phyloP scores from a whole-genome alignment of 73 alveolate genomes.

The Breviolum minutum region DNA sequence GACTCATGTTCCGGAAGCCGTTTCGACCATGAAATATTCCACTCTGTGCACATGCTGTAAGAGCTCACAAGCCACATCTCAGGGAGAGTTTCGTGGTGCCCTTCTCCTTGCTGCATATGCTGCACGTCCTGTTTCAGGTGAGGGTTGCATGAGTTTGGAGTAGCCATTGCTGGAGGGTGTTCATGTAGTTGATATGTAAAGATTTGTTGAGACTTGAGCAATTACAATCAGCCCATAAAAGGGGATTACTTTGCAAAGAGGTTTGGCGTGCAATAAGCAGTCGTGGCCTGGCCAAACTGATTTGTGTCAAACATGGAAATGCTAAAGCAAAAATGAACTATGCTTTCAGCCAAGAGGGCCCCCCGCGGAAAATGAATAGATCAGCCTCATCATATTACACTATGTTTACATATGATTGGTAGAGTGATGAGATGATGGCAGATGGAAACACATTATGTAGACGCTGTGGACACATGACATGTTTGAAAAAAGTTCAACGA shows the following conservation, averaged over 20 bases:
- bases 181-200: background rate
- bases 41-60: background rate
- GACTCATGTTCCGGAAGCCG: background rate
- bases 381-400: background rate
- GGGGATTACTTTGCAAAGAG: too few relatives aligned
- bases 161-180: too few relatives aligned
- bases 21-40: background rate
- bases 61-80: background rate
- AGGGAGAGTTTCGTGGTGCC: conserved; percentile 81
- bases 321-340: too few relatives aligned
- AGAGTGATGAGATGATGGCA: background rate
- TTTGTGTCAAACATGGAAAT: too few relatives aligned
- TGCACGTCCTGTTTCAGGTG: conserved; percentile 46
- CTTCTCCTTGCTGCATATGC: conserved; percentile 81
- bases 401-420: background rate
- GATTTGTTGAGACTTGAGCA: background rate
- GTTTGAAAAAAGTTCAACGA: too few relatives aligned
- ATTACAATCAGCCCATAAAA: background rate
- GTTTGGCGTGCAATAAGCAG: too few relatives aligned
- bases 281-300: too few relatives aligned
- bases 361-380: too few relatives aligned
- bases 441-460: too few relatives aligned
- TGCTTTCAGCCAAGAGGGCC: too few relatives aligned
- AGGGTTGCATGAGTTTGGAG: too few relatives aligned
- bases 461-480: too few relatives aligned